Evolutionary conservation across 139 green algal species (phyloP).

Genomic region (Auxenochlorella pyrenoidosa): DNA sequence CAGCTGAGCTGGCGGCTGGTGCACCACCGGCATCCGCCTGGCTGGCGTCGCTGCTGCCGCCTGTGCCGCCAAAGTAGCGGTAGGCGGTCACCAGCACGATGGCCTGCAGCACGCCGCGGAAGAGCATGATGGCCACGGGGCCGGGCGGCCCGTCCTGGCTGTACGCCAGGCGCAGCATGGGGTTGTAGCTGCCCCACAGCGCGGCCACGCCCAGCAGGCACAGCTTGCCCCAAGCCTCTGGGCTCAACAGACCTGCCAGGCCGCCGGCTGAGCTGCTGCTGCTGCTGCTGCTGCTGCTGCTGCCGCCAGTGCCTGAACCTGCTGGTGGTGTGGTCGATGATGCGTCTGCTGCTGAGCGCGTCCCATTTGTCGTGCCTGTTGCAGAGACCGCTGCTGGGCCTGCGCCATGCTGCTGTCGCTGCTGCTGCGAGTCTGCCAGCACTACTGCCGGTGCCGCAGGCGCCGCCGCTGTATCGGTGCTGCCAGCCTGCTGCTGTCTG

Average conservation of each 20-base stretch:
- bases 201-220: slow-evolving; percentile 24
- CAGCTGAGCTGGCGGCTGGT: not conserved
- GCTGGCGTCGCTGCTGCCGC: not conserved
- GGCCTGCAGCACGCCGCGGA: slow-evolving; percentile 42
- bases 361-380: not conserved
- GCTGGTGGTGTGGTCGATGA: slow-evolving; percentile 4
- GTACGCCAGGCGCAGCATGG: slow-evolving; percentile 39
- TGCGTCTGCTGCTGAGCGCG: not conserved
- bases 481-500: not conserved
- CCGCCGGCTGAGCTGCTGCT: not conserved
- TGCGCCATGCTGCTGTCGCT: not conserved
- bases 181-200: slow-evolving; percentile 46
- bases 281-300: not conserved
- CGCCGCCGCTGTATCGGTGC: not conserved
- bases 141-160: slow-evolving; percentile 11
- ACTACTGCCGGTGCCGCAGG: not conserved
- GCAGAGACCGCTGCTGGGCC: not conserved
- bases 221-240: slow-evolving; percentile 18
- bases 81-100: slow-evolving; percentile 18
- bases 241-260: not conserved
- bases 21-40: not conserved
- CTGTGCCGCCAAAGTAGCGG: not conserved
- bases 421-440: not conserved
- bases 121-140: slow-evolving; percentile 28
- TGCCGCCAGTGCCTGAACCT: not conserved